These are phyloP conservation scores for Barbatosphaeria neglecta DNA, from an alignment of 495 filamentous ascomycete species.

Conservation along the genomic window DNA sequence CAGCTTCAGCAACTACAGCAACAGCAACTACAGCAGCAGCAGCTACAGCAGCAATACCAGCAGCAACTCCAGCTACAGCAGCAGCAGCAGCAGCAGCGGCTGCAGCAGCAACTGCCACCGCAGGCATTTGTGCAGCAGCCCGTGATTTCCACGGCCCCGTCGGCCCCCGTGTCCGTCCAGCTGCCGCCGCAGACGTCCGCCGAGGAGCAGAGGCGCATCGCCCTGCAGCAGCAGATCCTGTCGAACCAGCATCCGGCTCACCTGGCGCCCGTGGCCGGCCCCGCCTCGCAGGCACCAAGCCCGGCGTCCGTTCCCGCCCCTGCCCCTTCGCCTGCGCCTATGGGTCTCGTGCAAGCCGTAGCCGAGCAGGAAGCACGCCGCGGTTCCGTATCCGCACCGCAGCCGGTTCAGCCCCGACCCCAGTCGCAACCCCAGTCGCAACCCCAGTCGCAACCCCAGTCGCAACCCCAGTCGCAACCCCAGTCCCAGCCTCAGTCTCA, in stretches of 20 bases:
- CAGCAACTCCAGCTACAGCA: not conserved
- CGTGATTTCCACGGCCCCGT: not conserved
- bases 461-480: no score
- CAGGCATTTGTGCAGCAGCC: not conserved
- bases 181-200: not conserved
- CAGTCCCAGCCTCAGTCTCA: no score
- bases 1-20: not conserved
- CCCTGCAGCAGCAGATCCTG: not conserved
- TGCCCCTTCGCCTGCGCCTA: not conserved
- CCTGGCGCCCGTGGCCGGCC: not conserved
- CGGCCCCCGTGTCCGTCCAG: not conserved
- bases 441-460: no score
- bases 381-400: not conserved
- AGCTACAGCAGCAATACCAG: not conserved
- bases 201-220: not conserved
- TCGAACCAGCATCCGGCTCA: not conserved
- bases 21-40: not conserved
- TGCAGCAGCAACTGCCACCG: no score
- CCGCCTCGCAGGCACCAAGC: not conserved
- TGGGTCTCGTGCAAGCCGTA: not conserved
- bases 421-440: no score
- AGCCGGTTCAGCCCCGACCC: not conserved
- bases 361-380: not conserved
- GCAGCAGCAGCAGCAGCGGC: not conserved
- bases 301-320: not conserved